phyloP scores from a whole-genome alignment of 2,329 filamentous ascomycete species.

The Graphiopsis chlorocephala region DNA sequence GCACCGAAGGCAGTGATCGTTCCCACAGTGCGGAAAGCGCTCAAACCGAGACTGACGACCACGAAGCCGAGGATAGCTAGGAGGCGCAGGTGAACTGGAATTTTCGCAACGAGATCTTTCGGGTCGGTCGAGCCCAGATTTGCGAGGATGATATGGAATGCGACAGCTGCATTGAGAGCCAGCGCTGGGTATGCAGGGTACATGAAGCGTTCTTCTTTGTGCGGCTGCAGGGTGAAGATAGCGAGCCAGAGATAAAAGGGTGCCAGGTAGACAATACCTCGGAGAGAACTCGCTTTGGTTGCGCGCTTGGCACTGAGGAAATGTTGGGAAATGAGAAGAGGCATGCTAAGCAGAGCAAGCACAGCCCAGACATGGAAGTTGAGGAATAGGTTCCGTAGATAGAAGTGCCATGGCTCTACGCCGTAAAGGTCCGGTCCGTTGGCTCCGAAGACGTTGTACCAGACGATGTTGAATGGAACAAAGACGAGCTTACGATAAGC shows the following conservation, averaged over 20 bases:
- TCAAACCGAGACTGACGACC: conserved; percentile 50
- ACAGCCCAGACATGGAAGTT: conserved; percentile 97
- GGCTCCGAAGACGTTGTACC: conserved; percentile 90
- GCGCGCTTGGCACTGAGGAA: conserved; percentile 59
- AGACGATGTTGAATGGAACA: conserved; percentile 88
- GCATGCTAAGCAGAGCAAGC: conserved; percentile 70
- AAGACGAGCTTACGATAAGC: conserved; percentile 78
- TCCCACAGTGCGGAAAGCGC: conserved; percentile 70
- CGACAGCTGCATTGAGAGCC: conserved; percentile 80
- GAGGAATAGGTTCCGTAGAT: conserved; percentile 81
- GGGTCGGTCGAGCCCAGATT: conserved; percentile 70
- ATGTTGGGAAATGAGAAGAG: conserved; percentile 68
- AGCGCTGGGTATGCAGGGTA: conserved; percentile 92
- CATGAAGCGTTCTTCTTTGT: conserved; percentile 99
- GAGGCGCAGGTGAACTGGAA: conserved; percentile 75
- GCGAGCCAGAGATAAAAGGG: conserved; percentile 94
- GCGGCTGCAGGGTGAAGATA: conserved; percentile 88
- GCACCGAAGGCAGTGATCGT: conserved; percentile 80
- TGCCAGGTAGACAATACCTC: conserved; percentile 71
- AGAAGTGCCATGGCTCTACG: conserved; percentile 95
- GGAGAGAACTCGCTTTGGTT: conserved; percentile 67
- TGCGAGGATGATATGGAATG: conserved; percentile 74
- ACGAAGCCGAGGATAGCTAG: conserved; percentile 58
- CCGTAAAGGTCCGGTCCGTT: conserved; percentile 81
- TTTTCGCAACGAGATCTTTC: conserved; percentile 61